A percentile compares a stretch with the other conserved stretches of the same genome.
Evolutionary conservation across 441 rosid species (phyloP).

Genomic region (Eruca vesicaria): DNA sequence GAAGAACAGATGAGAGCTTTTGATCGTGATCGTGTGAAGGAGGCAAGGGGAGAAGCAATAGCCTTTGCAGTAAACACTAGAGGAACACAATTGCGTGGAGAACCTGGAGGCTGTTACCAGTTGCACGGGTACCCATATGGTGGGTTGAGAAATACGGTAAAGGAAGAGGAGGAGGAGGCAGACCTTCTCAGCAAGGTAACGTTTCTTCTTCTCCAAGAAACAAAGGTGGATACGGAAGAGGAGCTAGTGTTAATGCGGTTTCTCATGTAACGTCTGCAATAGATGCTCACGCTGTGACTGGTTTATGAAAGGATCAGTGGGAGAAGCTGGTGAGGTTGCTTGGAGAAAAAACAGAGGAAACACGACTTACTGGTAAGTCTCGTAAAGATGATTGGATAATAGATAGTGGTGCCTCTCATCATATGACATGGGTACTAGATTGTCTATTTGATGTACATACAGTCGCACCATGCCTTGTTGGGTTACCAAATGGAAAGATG

Average conservation of each 20-base stretch:
- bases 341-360: background rate
- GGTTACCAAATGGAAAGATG: background rate
- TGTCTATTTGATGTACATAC: background rate
- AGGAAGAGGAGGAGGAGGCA: no score
- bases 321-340: background rate
- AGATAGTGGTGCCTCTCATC: background rate
- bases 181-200: no score
- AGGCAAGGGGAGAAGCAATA: no score
- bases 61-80: background rate
- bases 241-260: no score
- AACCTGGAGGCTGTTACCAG: background rate
- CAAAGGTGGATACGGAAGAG: no score
- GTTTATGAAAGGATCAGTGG: background rate
- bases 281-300: no score
- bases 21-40: no score
- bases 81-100: background rate
- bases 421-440: no score
- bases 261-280: no score
- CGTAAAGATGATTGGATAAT: background rate
- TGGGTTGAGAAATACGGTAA: background rate
- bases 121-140: no score
- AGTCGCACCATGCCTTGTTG: background rate
- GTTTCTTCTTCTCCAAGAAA: no score
- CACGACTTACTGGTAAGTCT: background rate
- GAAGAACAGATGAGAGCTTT: background rate